Evolutionary conservation across 352 stramenopile species (phyloP), one percentile per base, ranked within the genome.

Genomic region (Globisporangium paroecandrum): DNA sequence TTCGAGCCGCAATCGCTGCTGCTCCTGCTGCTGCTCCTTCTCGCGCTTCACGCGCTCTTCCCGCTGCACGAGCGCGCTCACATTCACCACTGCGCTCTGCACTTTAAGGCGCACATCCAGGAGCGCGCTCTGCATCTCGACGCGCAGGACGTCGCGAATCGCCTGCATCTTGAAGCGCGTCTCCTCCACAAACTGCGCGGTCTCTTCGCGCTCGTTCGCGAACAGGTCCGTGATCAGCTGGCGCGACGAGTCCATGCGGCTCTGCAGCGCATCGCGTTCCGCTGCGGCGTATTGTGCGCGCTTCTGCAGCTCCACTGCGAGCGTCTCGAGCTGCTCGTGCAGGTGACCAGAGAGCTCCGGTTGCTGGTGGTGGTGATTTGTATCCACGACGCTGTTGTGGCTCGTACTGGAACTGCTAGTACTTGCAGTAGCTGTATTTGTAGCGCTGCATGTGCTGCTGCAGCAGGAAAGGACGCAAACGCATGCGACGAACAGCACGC

Each of bases 111-210:
- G 58, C 6, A 79, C 47, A 3, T 77, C 68, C 15, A 46, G 61
- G 3, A 62, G 38, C 9, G 43, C 58, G 22, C 27, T 60, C 7
- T 68, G 58, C 73, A 79, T 77, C 53, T 79, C 73, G n/a, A 58
- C 64, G 49, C 55, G 55, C 57, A 79, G 22, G 24, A 69, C 73
- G 13, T 77, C 70, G 15, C 70, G 70, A 22, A 77, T 13, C 43
- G 68, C 61, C 36, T 68, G 56, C 61, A 77, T 69, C 41, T 69
- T 38, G 9, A 72, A 56, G 22, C 61, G 71, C 62, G 65, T 75
- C 47, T 73, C 65, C 1, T 66, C 53, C 13, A 74, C 62, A 34
- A 71, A 75, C 18, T 71, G 38, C 18, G 60, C 53, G 4, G 64
- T 76, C 64, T 76, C 69, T 12, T 61, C 38, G 22, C 38, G 58